Evolutionary conservation across 805 yeast genomes (phyloP).

Genomic region (Wickerhamomyces bovis): DNA sequence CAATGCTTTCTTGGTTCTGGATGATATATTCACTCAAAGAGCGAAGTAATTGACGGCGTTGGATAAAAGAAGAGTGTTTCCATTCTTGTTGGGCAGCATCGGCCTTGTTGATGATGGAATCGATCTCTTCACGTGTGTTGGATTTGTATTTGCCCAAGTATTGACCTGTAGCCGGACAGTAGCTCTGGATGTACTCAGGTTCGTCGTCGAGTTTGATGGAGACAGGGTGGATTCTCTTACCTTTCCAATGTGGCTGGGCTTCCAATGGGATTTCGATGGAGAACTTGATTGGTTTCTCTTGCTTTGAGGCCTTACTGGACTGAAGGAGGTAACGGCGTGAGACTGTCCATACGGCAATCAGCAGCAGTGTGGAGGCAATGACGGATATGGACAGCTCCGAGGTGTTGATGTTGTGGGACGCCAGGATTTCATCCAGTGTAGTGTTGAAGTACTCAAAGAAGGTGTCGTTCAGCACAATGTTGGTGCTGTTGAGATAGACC

Average conservation of each 20-base stretch:
- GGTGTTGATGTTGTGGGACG: slow-evolving; percentile 8
- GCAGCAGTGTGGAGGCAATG: slow-evolving; percentile 9
- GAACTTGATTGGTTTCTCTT: slow-evolving; percentile 34
- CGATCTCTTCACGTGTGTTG: slow-evolving; percentile 64
- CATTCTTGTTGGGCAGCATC: slow-evolving; percentile 28
- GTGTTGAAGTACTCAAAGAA: slow-evolving; percentile 15
- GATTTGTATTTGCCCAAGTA: slow-evolving; percentile 67
- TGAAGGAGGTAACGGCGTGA: slow-evolving; percentile 10
- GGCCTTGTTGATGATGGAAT: slow-evolving; percentile 43
- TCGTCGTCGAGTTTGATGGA: slow-evolving; percentile 53
- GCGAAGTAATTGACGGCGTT: slow-evolving; percentile 63
- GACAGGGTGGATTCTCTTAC: slow-evolving; percentile 65
- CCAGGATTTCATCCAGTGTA: slow-evolving; percentile 17
- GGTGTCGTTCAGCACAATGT: slow-evolving; percentile 20
- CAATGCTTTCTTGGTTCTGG: slow-evolving; percentile 79
- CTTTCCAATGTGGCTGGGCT: slow-evolving; percentile 89
- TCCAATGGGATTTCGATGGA: slow-evolving; percentile 62
- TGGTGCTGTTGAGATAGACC: slow-evolving; percentile 18
- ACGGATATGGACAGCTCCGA: slow-evolving; percentile 16
- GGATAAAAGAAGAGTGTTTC: slow-evolving; percentile 43
- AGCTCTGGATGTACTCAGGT: slow-evolving; percentile 67
- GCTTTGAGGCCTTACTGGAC: slow-evolving; percentile 1
- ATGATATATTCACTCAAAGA: slow-evolving; percentile 68
- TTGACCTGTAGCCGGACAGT: slow-evolving; percentile 97
- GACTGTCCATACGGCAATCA: slow-evolving; percentile 8